phyloP scores from a whole-genome alignment of 805 yeast species.

The Candida dendrica region DNA sequence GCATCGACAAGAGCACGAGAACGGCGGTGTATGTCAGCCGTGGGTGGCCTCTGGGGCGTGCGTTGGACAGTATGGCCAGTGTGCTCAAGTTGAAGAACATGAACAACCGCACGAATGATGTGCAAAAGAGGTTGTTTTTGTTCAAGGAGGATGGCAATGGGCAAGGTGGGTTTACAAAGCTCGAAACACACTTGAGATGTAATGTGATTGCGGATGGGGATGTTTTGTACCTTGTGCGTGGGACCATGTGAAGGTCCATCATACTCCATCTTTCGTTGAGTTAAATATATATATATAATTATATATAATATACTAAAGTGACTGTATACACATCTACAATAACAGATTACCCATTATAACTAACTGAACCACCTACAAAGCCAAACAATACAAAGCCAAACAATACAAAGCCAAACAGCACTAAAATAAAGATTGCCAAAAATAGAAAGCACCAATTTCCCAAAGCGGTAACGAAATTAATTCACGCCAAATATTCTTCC shows the following conservation, averaged over 20 bases:
- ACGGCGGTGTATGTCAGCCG: conserved; percentile 16
- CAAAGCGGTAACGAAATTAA: no score
- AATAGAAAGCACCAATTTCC: no score
- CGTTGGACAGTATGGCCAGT: conserved; percentile 15
- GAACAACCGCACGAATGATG: conserved; percentile 18
- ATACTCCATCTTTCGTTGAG: no score
- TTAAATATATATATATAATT: not conserved
- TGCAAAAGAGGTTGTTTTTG: conserved; percentile 11
- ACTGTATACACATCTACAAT: no score
- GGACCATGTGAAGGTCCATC: conserved; percentile 6
- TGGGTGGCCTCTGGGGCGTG: conserved; percentile 22
- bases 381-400: no score
- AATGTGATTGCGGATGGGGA: conserved; percentile 12
- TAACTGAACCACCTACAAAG: no score
- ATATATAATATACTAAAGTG: no score
- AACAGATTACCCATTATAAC: no score
- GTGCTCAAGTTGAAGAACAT: conserved; percentile 14
- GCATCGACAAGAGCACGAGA: conserved; percentile 12
- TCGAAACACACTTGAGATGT: conserved; percentile 15
- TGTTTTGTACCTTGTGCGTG: conserved; percentile 17
- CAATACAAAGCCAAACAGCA: no score
- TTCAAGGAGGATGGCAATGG: conserved; percentile 7
- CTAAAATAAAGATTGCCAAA: no score
- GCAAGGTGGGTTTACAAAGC: conserved; percentile 5
- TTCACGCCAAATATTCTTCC: no score